Conservation (phyloP, 768 basidiomycete species). For the Suillus weaverae region DNA sequence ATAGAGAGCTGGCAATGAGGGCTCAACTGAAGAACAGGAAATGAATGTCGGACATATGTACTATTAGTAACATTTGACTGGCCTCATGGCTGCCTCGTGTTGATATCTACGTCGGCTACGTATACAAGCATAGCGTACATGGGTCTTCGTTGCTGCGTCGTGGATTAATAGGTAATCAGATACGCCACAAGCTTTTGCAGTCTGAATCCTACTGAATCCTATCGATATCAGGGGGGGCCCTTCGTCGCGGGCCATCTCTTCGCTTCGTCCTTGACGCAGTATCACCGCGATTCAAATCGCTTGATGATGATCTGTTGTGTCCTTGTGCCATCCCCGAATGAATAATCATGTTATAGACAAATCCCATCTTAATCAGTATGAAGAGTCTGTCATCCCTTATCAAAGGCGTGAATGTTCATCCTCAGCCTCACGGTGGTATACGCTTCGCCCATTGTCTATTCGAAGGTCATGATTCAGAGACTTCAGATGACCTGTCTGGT, state of each 20-base stretch:
- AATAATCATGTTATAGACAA: background rate
- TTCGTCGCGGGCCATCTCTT: background rate
- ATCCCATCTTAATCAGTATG: background rate
- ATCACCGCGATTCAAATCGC: background rate
- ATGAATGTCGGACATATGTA: background rate
- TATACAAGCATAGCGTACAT: background rate
- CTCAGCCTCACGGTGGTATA: background rate
- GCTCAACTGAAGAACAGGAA: background rate
- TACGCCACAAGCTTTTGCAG: background rate
- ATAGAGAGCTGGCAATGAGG: background rate
- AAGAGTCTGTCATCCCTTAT: background rate
- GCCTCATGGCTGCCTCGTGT: slow-evolving; percentile 3
- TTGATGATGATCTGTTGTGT: background rate
- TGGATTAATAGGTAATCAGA: slow-evolving; percentile 3
- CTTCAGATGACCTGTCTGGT: background rate
- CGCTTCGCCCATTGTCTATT: background rate
- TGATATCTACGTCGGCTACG: background rate
- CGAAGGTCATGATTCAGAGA: background rate
- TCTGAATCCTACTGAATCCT: background rate
- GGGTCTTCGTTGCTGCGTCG: background rate
- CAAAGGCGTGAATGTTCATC: background rate
- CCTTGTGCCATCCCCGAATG: background rate
- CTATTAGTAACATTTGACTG: background rate
- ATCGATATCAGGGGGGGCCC: background rate
- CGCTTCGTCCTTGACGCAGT: background rate